Percentiles rank a stretch among this genome's conserved stretches.
phyloP scores from a whole-genome alignment of 1,139 yeast genomes.

The Blastobotrys raffinosifermentans region DNA sequence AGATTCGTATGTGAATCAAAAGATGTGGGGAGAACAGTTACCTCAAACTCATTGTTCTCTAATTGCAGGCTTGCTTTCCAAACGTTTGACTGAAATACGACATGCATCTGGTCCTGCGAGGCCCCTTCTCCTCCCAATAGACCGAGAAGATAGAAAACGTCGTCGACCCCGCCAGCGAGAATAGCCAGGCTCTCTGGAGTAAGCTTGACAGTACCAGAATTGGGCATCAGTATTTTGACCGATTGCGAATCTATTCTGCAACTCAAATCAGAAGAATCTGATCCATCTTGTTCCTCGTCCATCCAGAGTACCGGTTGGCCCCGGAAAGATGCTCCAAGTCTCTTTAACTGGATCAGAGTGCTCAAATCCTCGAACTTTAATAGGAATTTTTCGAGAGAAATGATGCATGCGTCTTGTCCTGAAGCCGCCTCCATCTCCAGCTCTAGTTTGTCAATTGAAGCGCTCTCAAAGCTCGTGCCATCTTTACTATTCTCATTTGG shows the following conservation, averaged over 20 bases:
- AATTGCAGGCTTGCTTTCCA: background rate
- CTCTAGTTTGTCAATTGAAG: too few species aligned
- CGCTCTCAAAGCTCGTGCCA: too few species aligned
- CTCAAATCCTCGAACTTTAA: slow-evolving; percentile 2
- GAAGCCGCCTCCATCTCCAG: too few species aligned
- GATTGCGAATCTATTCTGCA: slow-evolving; percentile 9
- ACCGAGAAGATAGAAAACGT: background rate
- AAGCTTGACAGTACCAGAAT: slow-evolving; percentile 13
- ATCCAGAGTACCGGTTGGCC: too few species aligned
- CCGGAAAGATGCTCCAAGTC: too few species aligned
- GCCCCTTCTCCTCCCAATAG: background rate
- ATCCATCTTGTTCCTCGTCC: slow-evolving; percentile 10
- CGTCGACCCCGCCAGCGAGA: slow-evolving; percentile 10
- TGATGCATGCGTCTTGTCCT: too few species aligned
- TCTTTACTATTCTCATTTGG: too few species aligned
- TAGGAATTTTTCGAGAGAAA: slow-evolving; percentile 1
- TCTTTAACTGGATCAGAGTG: background rate
- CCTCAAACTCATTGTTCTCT: background rate
- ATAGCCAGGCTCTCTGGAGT: slow-evolving; percentile 13
- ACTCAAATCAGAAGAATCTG: slow-evolving; percentile 7
- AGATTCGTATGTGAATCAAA: slow-evolving; percentile 5
- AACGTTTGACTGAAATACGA: background rate
- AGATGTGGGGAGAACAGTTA: slow-evolving; percentile 1
- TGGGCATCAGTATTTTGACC: slow-evolving; percentile 19
- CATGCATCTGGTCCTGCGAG: background rate